These are phyloP conservation scores for Phanerodontia chrysosporium DNA, from an alignment of 768 basidiomycete genomes.

Conservation along the genomic window DNA sequence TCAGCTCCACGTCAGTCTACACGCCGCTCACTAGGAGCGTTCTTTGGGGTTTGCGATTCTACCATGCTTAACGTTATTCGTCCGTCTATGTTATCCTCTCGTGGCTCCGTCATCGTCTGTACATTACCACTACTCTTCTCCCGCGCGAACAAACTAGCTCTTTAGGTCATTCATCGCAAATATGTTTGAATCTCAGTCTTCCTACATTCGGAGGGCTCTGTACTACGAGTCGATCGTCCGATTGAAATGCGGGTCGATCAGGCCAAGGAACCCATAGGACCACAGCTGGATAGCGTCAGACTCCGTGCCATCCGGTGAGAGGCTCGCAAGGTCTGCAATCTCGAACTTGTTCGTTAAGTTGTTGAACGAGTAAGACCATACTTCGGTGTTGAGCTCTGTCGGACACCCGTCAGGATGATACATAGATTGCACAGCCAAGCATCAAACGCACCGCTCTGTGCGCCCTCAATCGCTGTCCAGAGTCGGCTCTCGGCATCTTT, in stretches of 20 bases:
- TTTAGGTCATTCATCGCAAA: not conserved
- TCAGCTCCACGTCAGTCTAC: not conserved
- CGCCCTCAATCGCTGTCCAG: not conserved
- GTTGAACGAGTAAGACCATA: constrained; percentile 36
- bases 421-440: not conserved
- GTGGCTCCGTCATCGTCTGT: not conserved
- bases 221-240: not conserved
- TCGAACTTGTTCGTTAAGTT: constrained; percentile 32
- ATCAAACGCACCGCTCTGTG: not conserved
- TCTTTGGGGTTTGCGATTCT: not conserved
- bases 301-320: constrained; percentile 38
- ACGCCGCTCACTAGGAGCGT: not conserved
- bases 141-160: not conserved
- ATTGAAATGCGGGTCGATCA: constrained; percentile 26
- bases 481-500: constrained; percentile 28
- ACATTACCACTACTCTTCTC: not conserved
- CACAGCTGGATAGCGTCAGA: constrained; percentile 40
- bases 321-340: constrained; percentile 34
- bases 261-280: constrained; percentile 40
- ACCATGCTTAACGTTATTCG: not conserved
- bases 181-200: not conserved
- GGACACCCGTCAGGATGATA: no score
- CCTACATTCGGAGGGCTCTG: no score
- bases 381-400: constrained; percentile 36
- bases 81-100: not conserved